A percentile compares a stretch with the other conserved stretches of the same genome.
Evolutionary conservation across 2,329 filamentous ascomycete species (phyloP).

Genomic region (Laburnicola sp.): DNA sequence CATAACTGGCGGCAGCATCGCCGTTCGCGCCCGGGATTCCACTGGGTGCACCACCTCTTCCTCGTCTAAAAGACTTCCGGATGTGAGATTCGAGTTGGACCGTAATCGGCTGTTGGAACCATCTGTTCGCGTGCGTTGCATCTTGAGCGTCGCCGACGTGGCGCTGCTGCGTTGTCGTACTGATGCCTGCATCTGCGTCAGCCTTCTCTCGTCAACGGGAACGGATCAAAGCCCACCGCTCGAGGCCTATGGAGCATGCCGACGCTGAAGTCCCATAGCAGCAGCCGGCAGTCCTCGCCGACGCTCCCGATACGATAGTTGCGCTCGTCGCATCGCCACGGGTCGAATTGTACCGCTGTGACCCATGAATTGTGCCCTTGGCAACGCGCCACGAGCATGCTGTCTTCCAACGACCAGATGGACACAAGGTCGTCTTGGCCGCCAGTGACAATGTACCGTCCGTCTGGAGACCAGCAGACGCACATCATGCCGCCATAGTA

Average conservation of each 20-base stretch:
- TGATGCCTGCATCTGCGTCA: slow-evolving; percentile 49
- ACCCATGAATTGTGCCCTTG: slow-evolving; percentile 97
- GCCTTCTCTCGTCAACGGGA: slow-evolving; percentile 2
- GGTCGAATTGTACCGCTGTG: slow-evolving; percentile 88
- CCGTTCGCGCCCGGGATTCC: slow-evolving; percentile 79
- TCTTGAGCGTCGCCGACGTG: slow-evolving; percentile 52
- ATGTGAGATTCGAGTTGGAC: slow-evolving; percentile 70
- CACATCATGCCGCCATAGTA: slow-evolving; percentile 94
- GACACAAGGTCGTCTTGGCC: slow-evolving; percentile 95
- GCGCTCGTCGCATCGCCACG: slow-evolving; percentile 92
- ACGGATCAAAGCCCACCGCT: slow-evolving; percentile 60
- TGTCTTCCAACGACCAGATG: slow-evolving; percentile 89
- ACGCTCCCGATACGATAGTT: slow-evolving; percentile 97
- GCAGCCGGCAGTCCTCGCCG: slow-evolving; percentile 85
- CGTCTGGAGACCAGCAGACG: slow-evolving; percentile 96
- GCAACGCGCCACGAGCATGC: slow-evolving; percentile 83
- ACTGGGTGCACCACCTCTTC: slow-evolving; percentile 74
- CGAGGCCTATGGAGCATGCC: slow-evolving; percentile 94
- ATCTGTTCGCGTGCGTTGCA: slow-evolving; percentile 59
- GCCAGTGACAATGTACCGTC: slow-evolving; percentile 91
- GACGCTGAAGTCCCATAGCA: slow-evolving; percentile 97
- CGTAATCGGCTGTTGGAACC: slow-evolving; percentile 65
- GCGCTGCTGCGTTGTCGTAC: slow-evolving; percentile 60
- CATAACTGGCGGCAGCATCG: slow-evolving; percentile 88
- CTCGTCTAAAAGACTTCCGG: slow-evolving; percentile 57